phyloP scores from a whole-genome alignment of 2,329 filamentous ascomycete species.

The Talaromyces albobiverticillius region DNA sequence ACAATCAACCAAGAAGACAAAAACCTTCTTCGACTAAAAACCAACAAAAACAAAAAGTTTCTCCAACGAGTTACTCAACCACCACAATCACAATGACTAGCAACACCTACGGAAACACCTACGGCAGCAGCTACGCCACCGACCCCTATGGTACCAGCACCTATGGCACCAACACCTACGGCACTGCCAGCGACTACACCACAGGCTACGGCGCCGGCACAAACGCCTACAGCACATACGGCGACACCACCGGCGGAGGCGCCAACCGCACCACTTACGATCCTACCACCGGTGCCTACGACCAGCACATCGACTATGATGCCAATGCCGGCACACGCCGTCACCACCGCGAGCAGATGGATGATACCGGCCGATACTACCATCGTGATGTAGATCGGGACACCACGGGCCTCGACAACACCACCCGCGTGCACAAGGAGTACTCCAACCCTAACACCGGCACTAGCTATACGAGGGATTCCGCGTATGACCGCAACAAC shows the following conservation, averaged over 20 bases:
- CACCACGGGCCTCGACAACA: slow-evolving; percentile 21
- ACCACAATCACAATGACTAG: slow-evolving; percentile 6
- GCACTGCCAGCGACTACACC: not conserved
- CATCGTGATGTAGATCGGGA: slow-evolving; percentile 33
- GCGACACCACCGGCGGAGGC: slow-evolving; percentile 9
- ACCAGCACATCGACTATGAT: slow-evolving; percentile 33
- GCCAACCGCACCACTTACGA: slow-evolving; percentile 18
- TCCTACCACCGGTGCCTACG: slow-evolving; percentile 25
- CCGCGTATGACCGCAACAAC: slow-evolving; percentile 23
- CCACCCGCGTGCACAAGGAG: slow-evolving; percentile 29
- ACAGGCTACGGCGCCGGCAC: slow-evolving; percentile 1
- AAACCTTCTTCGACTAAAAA: not conserved
- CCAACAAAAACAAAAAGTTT: not conserved
- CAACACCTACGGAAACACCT: slow-evolving; percentile 7
- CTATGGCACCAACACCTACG: slow-evolving; percentile 3
- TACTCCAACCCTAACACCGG: slow-evolving; percentile 33
- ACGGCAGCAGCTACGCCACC: not conserved
- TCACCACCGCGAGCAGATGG: slow-evolving; percentile 30
- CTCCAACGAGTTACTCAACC: not conserved
- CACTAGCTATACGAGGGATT: slow-evolving; percentile 31
- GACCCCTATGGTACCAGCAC: slow-evolving; percentile 6
- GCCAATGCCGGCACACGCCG: slow-evolving; percentile 24
- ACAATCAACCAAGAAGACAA: not conserved
- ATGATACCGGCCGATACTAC: slow-evolving; percentile 28
- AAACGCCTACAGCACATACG: slow-evolving; percentile 8